A percentile compares a stretch with the other conserved stretches of the same genome.
phyloP scores from a whole-genome alignment of 768 basidiomycete genomes.

The Jaapia argillacea region DNA sequence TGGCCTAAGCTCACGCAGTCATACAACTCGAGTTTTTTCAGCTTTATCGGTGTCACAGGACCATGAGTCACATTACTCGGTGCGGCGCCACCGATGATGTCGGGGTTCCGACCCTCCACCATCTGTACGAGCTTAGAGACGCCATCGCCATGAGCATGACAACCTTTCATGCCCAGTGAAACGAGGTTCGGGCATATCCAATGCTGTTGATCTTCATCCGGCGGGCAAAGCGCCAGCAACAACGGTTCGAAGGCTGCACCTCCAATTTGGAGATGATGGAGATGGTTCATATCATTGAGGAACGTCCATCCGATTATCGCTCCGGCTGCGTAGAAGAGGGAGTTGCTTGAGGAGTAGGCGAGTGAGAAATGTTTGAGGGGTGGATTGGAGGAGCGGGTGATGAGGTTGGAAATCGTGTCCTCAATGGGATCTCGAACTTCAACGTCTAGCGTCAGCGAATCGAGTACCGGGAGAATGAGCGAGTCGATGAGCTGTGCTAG shows the following conservation, averaged over 20 bases:
- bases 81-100: constrained; percentile 22
- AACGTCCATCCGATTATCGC: constrained; percentile 58
- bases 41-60: constrained; percentile 40
- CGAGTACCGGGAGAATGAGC: constrained; percentile 47
- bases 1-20: constrained; percentile 58
- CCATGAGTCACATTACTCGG: constrained; percentile 23
- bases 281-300: constrained; percentile 43
- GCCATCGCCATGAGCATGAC: constrained; percentile 55
- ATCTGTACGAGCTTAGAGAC: constrained; percentile 61
- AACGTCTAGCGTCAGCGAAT: constrained; percentile 55
- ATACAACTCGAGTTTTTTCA: constrained; percentile 51
- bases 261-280: constrained; percentile 54
- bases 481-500: constrained; percentile 53
- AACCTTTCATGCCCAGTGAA: constrained; percentile 50
- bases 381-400: constrained; percentile 50
- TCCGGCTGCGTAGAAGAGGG: constrained; percentile 51
- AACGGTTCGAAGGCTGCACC: constrained; percentile 59
- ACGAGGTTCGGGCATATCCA: constrained; percentile 61
- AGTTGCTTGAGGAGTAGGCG: constrained; percentile 36
- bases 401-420: constrained; percentile 53
- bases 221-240: constrained; percentile 42
- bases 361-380: constrained; percentile 50
- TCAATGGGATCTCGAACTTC: constrained; percentile 71
- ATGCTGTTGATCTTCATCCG: constrained; percentile 43
- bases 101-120: constrained; percentile 65